A percentile compares a stretch with the other conserved stretches of the same genome.
Evolutionary conservation across 1,284 basidiomycete species (phyloP).

Genomic region (Laetiporus sulphureus): DNA sequence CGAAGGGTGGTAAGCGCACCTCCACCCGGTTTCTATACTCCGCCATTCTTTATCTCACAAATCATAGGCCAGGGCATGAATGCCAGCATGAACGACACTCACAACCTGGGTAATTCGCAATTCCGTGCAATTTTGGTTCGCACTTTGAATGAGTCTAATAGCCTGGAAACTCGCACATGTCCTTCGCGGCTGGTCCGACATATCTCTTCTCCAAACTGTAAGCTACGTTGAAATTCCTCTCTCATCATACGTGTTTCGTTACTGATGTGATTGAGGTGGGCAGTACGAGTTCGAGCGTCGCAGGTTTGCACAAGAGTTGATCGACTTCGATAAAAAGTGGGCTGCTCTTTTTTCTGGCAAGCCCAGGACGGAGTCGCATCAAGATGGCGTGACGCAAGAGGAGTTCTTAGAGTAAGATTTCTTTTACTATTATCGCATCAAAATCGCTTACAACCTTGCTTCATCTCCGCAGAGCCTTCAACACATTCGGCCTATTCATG

Average conservation of each 20-base stretch:
- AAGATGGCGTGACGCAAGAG: slow-evolving; percentile 61
- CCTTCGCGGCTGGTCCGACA: slow-evolving; percentile 61
- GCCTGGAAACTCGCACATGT: slow-evolving; percentile 78
- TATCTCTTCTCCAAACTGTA: slow-evolving; percentile 66
- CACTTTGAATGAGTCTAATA: slow-evolving; percentile 15
- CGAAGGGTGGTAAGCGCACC: slow-evolving; percentile 1
- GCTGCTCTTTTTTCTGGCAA: slow-evolving; percentile 73
- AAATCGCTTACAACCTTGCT: not conserved
- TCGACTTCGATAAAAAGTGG: slow-evolving; percentile 74
- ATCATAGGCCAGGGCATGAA: slow-evolving; percentile 59
- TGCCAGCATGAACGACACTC: slow-evolving; percentile 77
- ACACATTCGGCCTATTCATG: slow-evolving; percentile 51
- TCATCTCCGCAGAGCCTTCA: slow-evolving; percentile 39
- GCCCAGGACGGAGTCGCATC: slow-evolving; percentile 47
- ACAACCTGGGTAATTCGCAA: slow-evolving; percentile 67
- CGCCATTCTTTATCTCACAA: not conserved
- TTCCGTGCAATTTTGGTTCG: too few species aligned
- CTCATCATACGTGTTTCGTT: too few species aligned
- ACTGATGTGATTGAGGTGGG: not conserved
- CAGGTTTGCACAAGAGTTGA: slow-evolving; percentile 75
- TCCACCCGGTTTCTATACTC: too few species aligned
- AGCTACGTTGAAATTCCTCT: slow-evolving; percentile 14
- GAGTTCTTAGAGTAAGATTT: slow-evolving; percentile 50
- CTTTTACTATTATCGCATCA: too few species aligned
- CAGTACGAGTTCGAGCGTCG: slow-evolving; percentile 70